Percentiles rank a stretch among this genome's conserved stretches.
phyloP scores from a whole-genome alignment of 2,329 filamentous ascomycete genomes.

The Chrysoporthe austroafricana region DNA sequence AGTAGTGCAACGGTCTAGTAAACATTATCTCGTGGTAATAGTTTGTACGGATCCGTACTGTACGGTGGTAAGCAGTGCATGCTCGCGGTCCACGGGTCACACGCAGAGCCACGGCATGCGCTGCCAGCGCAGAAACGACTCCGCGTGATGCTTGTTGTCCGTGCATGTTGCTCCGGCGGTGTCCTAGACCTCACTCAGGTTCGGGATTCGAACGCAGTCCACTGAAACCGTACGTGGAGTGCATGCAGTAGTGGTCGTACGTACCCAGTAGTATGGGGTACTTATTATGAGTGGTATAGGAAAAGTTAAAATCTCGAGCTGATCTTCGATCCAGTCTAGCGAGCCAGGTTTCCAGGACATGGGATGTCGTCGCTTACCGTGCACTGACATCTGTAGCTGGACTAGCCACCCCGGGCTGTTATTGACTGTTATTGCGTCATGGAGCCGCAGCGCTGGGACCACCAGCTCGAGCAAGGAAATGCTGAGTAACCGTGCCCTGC shows the following conservation, averaged over 20 bases:
- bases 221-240: background rate
- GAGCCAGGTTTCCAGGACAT: background rate
- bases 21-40: background rate
- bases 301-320: background rate
- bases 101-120: background rate
- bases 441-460: background rate
- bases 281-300: background rate
- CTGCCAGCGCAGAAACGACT: background rate
- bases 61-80: background rate
- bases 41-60: background rate
- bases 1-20: background rate
- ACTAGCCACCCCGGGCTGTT: conserved; percentile 19
- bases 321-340: background rate
- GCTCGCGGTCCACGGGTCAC: background rate
- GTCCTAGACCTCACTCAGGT: background rate
- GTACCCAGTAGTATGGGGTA: background rate
- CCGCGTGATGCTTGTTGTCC: background rate
- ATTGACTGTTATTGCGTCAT: background rate
- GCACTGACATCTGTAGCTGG: conserved; percentile 18
- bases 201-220: background rate
- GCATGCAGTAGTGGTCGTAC: background rate
- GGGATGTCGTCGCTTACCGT: conserved; percentile 8
- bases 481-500: background rate
- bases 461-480: background rate
- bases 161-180: background rate